A percentile compares a stretch with the other conserved stretches of the same genome.
Evolutionary conservation across 768 basidiomycete species (phyloP).

Genomic region (Exsudoporus frostii): DNA sequence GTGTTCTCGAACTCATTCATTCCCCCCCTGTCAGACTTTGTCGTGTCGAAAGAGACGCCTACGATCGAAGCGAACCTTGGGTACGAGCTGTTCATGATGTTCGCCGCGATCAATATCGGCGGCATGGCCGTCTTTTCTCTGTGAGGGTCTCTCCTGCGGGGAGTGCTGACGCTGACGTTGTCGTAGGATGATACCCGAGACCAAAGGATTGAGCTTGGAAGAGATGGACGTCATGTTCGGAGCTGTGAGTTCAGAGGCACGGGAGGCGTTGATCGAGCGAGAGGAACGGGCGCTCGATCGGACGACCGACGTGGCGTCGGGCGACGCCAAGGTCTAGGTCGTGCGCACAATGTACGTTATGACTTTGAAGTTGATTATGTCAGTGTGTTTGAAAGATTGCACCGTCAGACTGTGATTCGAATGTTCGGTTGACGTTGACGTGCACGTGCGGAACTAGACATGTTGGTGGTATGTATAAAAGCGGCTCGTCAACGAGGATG

Average conservation of each 20-base stretch:
- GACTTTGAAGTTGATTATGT: too few relatives aligned
- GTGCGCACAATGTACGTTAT: too few relatives aligned
- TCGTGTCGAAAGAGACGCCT: constrained; percentile 69
- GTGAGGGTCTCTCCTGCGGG: constrained; percentile 34
- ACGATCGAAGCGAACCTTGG: constrained; percentile 57
- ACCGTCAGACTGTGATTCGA: too few relatives aligned
- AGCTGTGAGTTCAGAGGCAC: constrained; percentile 50
- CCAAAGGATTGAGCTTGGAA: constrained; percentile 53
- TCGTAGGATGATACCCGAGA: constrained; percentile 55
- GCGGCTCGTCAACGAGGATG: too few relatives aligned
- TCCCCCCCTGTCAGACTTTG: too few relatives aligned
- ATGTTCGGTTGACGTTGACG: too few relatives aligned
- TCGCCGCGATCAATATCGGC: constrained; percentile 68
- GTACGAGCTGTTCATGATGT: constrained; percentile 77
- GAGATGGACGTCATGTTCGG: constrained; percentile 62
- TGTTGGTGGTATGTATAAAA: too few relatives aligned
- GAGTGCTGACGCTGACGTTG: not conserved
- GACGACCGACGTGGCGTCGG: not conserved
- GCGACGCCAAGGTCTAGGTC: constrained; percentile 1
- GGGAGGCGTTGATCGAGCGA: constrained; percentile 49
- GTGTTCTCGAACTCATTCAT: too few relatives aligned
- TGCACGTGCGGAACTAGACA: too few relatives aligned
- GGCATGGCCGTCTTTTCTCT: constrained; percentile 68
- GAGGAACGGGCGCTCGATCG: constrained; percentile 35
- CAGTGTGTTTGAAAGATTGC: too few relatives aligned